Conservation (phyloP, 78 protist genomes). For the Tieghemostelium lacteum region DNA sequence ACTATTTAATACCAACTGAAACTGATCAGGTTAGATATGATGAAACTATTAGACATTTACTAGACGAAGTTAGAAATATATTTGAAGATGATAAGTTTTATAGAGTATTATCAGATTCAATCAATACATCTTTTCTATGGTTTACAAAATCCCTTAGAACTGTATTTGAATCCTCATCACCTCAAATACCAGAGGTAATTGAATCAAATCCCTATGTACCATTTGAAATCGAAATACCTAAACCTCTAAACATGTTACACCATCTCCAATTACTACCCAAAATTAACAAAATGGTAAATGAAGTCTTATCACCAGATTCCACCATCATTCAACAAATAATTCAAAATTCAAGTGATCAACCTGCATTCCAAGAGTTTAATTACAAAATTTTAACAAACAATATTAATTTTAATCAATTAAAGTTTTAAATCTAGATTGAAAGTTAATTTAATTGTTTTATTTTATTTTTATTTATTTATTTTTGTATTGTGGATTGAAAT, state of each 20-base stretch:
- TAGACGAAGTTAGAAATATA: slow-evolving; percentile 22
- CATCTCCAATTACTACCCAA: slow-evolving; percentile 19
- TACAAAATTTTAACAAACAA: slow-evolving; percentile 26
- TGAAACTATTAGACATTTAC: neutral
- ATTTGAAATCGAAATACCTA: slow-evolving; percentile 41
- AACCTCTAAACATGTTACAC: slow-evolving; percentile 17
- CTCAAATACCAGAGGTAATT: neutral
- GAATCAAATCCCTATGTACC: slow-evolving; percentile 10
- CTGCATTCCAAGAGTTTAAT: neutral
- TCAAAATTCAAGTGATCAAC: neutral
- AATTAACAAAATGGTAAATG: slow-evolving; percentile 7
- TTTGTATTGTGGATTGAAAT: too few relatives aligned
- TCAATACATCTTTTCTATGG: slow-evolving; percentile 19
- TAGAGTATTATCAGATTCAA: slow-evolving; percentile 8
- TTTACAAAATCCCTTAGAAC: slow-evolving; percentile 23
- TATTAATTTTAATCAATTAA: slow-evolving; percentile 28
- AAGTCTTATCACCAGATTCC: neutral
- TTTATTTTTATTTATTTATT: too few relatives aligned
- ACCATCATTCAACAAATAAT: neutral
- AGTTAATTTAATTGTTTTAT: too few relatives aligned
- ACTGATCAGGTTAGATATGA: neutral
- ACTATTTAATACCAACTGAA: slow-evolving; percentile 29
- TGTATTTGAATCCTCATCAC: slow-evolving; percentile 9
- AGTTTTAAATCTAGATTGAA: too few relatives aligned
- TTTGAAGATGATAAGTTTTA: slow-evolving; percentile 32